Base-by-base conservation (phyloP, 2,329 filamentous ascomycete genomes). In the Intubia oerlemansii region DNA sequence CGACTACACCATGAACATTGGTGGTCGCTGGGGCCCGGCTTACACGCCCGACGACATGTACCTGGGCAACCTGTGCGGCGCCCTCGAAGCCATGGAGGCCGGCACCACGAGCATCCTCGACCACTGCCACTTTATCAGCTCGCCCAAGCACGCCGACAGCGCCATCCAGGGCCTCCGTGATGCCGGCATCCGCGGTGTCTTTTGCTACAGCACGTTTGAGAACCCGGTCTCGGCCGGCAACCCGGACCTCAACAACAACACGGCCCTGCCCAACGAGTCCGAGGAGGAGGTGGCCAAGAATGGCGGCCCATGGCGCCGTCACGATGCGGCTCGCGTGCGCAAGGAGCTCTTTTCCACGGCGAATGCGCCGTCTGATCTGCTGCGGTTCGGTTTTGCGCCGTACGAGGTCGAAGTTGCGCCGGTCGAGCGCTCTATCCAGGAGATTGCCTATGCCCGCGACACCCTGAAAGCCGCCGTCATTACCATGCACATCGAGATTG, bases 11-110 rank as follows among this genome's bases (percentile, higher is more conserved):
- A 20, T 22, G 14, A 22, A 24, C 11, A 32, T 22, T 14, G 19
- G 30, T 11, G 28, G 28, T 18, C 14, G 27, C 18, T 22, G 24
- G 14, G 25, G 25, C 7, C 17, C 14, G 13, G 16, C 16, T 10
- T 32, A 32, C 21, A 28, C 30, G 16, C 30, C 25, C 3, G 30
- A 28, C 7, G 30, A 32, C 17, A 21, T 28, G 15, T 32, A 24
- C 21, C 13, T 20, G 30, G 30, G 24, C 9, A 27, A 32, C 16
- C 20, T 27, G 14, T 22, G 17, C 17, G 30, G 24, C 10, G 20
- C 13, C 11, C 25, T 32, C 25, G 30, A 32, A 14, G 12, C 24
- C 9, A 12, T 32, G 18, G 19, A 32, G 12, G 14, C n/a, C 10
- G 30, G 20, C n/a, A 32, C 23, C 10, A 32, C 30, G 7, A 28